A percentile compares a stretch with the other conserved stretches of the same genome.
These are phyloP conservation scores for Camellia granthamiana DNA, from an alignment of 148 eudicot species.

Conservation along the genomic window DNA sequence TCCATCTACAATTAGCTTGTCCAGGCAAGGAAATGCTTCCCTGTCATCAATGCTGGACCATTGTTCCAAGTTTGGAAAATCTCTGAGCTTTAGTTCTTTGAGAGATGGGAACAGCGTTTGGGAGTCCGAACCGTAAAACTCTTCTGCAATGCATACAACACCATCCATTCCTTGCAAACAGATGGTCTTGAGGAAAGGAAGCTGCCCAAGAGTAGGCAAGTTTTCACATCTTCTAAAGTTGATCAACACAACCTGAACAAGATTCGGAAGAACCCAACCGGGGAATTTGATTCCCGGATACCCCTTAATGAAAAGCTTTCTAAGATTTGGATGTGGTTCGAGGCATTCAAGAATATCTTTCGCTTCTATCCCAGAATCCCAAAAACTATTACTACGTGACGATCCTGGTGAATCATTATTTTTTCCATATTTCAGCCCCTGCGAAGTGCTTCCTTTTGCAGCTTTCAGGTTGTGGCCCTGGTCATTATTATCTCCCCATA, in stretches of 20 bases:
- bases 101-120: constrained; percentile 15
- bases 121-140: constrained; percentile 9
- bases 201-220: constrained; percentile 21
- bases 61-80: constrained; percentile 12
- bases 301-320: constrained; percentile 5
- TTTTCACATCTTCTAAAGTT: constrained; percentile 7
- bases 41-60: constrained; percentile 6
- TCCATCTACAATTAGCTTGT: neutral
- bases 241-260: constrained; percentile 10
- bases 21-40: constrained; percentile 13
- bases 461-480: neutral
- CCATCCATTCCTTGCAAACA: constrained; percentile 12
- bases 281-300: constrained; percentile 23
- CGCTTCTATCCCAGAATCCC: too few relatives aligned
- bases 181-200: constrained; percentile 18
- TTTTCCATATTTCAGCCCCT: neutral
- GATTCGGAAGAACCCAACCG: constrained; percentile 18
- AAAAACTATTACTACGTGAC: too few relatives aligned
- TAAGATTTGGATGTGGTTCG: constrained; percentile 20
- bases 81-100: constrained; percentile 9
- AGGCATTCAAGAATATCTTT: constrained; percentile 12
- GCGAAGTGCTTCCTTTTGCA: neutral
- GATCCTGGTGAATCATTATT: neutral
- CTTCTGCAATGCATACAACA: constrained; percentile 9
- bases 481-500: constrained; percentile 4